Evolutionary conservation across 2,329 filamentous ascomycete species (phyloP).

Genomic region (Sporothrix globosa): DNA sequence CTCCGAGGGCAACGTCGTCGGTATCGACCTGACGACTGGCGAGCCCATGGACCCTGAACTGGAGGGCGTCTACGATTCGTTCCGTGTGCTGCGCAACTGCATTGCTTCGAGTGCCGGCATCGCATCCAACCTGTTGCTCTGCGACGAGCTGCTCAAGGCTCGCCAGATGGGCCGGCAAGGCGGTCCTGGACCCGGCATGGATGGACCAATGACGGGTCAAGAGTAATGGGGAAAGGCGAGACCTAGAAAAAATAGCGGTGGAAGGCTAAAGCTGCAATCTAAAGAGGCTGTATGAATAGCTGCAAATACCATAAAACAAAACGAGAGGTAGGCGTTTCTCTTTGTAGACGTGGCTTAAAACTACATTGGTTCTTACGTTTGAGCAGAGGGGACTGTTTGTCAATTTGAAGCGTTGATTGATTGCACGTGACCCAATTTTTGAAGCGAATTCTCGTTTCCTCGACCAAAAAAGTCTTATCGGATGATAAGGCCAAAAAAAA

Average conservation of each 20-base stretch:
- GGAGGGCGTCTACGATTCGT: slow-evolving; percentile 93
- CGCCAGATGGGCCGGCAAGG: slow-evolving; percentile 81
- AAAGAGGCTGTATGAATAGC: slow-evolving; percentile 33
- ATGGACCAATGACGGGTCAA: slow-evolving; percentile 60
- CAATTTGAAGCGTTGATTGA: not conserved
- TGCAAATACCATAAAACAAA: slow-evolving; percentile 39
- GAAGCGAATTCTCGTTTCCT: not conserved
- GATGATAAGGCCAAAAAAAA: slow-evolving; percentile 21
- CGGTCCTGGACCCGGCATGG: slow-evolving; percentile 67
- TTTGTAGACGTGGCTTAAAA: slow-evolving; percentile 29
- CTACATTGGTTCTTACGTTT: slow-evolving; percentile 32
- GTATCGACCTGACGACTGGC: slow-evolving; percentile 82
- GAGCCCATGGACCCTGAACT: slow-evolving; percentile 94
- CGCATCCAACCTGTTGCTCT: slow-evolving; percentile 90
- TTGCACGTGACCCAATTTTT: slow-evolving; percentile 11
- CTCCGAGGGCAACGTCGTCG: slow-evolving; percentile 80
- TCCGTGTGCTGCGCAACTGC: slow-evolving; percentile 90
- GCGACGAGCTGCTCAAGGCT: slow-evolving; percentile 96
- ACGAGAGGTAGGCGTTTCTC: slow-evolving; percentile 31
- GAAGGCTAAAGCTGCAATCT: slow-evolving; percentile 33
- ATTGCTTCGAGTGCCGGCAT: slow-evolving; percentile 94
- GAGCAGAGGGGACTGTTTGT: not conserved
- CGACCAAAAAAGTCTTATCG: slow-evolving; percentile 18
- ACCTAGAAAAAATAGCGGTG: slow-evolving; percentile 15
- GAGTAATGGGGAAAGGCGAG: slow-evolving; percentile 48